These are phyloP conservation scores for Papiliotrema laurentii DNA, from an alignment of 1,284 basidiomycete genomes.

Conservation along the genomic window DNA sequence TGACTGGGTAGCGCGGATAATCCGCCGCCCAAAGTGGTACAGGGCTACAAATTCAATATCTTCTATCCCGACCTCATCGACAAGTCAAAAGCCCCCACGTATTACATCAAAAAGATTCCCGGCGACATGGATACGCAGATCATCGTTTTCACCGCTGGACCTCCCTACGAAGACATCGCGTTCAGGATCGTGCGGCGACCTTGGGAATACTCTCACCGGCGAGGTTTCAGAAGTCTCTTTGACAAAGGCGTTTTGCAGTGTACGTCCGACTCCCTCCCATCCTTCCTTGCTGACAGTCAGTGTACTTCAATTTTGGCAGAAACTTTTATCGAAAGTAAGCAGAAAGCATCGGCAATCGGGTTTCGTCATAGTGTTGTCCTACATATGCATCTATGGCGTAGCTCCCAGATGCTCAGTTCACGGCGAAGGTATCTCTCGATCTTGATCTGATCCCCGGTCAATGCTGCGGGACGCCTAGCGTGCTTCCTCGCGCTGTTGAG, in stretches of 20 bases:
- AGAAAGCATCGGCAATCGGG: too few species aligned
- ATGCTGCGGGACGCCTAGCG: too few species aligned
- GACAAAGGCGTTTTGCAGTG: constrained; percentile 55
- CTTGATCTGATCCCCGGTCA: too few species aligned
- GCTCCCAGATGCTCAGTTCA: background rate
- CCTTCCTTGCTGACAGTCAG: constrained; percentile 8
- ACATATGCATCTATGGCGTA: background rate
- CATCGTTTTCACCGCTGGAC: constrained; percentile 90
- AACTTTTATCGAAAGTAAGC: constrained; percentile 40
- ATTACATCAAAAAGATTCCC: constrained; percentile 84
- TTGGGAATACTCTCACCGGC: constrained; percentile 89
- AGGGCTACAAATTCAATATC: constrained; percentile 84
- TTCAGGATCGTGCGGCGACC: constrained; percentile 96
- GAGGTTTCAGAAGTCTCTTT: constrained; percentile 56
- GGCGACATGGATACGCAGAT: constrained; percentile 93
- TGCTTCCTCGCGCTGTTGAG: too few species aligned
- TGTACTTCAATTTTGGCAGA: constrained; percentile 47
- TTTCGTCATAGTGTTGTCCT: background rate
- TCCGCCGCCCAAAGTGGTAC: constrained; percentile 94
- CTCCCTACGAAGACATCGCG: constrained; percentile 98
- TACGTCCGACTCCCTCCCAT: constrained; percentile 12
- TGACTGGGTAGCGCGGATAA: constrained; percentile 60
- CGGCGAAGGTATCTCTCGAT: background rate
- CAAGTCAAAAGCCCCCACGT: constrained; percentile 91
- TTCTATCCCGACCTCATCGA: constrained; percentile 57